phyloP scores from a whole-genome alignment of 257 asterid genomes.

The Craterostigma plantagineum region DNA sequence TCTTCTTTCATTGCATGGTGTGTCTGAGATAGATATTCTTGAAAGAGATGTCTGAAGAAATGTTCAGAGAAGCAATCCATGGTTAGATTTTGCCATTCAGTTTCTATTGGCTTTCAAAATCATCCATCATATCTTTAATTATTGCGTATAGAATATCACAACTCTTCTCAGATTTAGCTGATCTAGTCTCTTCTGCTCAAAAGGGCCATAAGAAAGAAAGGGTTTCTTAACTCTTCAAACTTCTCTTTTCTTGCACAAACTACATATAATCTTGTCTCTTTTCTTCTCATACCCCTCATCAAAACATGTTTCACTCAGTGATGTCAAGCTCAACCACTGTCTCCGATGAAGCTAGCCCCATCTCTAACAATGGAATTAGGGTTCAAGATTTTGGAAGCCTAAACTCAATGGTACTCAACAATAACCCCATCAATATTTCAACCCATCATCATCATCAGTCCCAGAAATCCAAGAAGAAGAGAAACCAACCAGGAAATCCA shows the following conservation, averaged over 20 bases:
- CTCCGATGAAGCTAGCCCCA: constrained; percentile 39
- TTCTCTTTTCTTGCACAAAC: too few relatives aligned
- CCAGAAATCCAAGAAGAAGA: constrained; percentile 51
- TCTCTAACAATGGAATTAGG: constrained; percentile 8
- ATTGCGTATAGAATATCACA: too few relatives aligned
- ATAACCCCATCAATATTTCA: neutral
- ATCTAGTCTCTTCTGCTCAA: too few relatives aligned
- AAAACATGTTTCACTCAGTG: constrained; percentile 27
- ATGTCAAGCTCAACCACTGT: constrained; percentile 24
- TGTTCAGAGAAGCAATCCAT: constrained; percentile 19
- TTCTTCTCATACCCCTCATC: too few relatives aligned
- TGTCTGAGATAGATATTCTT: constrained; percentile 9
- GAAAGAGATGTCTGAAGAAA: constrained; percentile 15
- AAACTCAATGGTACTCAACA: too few relatives aligned
- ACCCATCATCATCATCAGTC: constrained; percentile 18
- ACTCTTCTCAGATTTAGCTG: too few relatives aligned
- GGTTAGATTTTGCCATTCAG: constrained; percentile 12
- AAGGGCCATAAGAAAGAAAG: too few relatives aligned
- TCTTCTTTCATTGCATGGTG: constrained; percentile 10
- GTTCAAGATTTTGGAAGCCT: too few relatives aligned
- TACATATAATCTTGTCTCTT: neutral
- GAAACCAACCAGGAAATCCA: constrained; percentile 80
- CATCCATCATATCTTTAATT: too few relatives aligned
- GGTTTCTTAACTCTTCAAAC: too few relatives aligned
- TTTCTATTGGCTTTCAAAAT: too few relatives aligned